Base-by-base conservation (phyloP, 805 yeast species). In the Teunomyces kruisii region DNA sequence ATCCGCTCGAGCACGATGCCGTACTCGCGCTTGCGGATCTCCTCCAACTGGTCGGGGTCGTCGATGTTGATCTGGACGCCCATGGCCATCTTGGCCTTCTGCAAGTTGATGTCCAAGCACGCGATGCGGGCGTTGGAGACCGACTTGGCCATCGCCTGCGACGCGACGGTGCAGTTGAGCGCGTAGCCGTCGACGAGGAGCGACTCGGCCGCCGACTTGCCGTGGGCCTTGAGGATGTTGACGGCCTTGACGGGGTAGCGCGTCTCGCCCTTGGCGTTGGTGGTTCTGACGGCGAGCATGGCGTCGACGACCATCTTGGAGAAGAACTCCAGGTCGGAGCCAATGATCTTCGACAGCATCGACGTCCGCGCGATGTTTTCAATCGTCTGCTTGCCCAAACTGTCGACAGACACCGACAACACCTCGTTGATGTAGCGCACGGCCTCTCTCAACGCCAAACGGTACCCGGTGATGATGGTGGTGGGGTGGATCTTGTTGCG, bases 231-330 rank as follows among this genome's bases (percentile, higher is more conserved):
- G 58, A 94, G 75, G 44, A 95, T 83, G 62, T 94, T 94, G 45
- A 94, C 97, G 2, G 98, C 98, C 71, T 94, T 95, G 38, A 92
- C 96, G 1, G 99, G 99, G 65, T 94, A 91, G 66, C 84, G 88
- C 38, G 76, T 71, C 60, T 94, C 98, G 44, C 96, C 97, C 58
- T 90, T 86, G 28, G 82, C 69, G 62, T 89, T 91, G 39, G 86
- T 80, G 32, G 99, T 91, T 65, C 88, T 91, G 43, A 94, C 98
- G 3, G 97, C 96, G 47, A 90, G 74, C 80, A 94, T 83, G 17
- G 99, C 94, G 60, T 94, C 97, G 35, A 94, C 98, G 19, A 88
- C 98, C 81, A 95, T 77, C 55, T 83, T 74, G 48, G 92, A 77
- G 68, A 94, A 94, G 61, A 94, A 94, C 9, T 86, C 96, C 2